A percentile compares a stretch with the other conserved stretches of the same genome.
These are phyloP conservation scores for Jasminum sambac DNA, from an alignment of 257 asterid species.

Conservation along the genomic window DNA sequence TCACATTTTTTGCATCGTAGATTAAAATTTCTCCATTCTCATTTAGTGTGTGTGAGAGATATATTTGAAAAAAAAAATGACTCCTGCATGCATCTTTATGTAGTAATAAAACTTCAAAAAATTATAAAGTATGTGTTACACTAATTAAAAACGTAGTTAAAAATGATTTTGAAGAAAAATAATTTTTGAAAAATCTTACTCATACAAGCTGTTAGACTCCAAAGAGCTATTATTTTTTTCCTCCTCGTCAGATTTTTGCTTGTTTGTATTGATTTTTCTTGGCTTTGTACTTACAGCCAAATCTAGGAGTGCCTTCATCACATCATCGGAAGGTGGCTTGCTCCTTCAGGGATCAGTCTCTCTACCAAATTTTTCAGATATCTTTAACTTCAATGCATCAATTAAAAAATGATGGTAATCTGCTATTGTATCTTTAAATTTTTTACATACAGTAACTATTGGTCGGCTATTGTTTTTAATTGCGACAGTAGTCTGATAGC, in stretches of 20 bases:
- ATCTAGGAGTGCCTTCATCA: slow-evolving; percentile 87
- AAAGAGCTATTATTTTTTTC: slow-evolving; percentile 19
- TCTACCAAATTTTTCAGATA: slow-evolving; percentile 90
- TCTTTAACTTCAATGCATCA: slow-evolving; percentile 83
- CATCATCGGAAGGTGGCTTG: slow-evolving; percentile 97
- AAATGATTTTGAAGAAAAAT: neutral
- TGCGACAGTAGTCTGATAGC: slow-evolving; percentile 18
- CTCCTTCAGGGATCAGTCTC: slow-evolving; percentile 83
- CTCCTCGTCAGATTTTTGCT: slow-evolving; percentile 7
- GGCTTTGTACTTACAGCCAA: slow-evolving; percentile 57
- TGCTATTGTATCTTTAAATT: slow-evolving; percentile 17
- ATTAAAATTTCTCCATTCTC: no score
- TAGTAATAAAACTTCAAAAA: no score
- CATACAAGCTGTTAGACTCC: slow-evolving; percentile 2
- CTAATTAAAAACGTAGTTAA: neutral
- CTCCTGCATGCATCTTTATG: no score
- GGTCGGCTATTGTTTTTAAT: neutral
- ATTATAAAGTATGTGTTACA: no score
- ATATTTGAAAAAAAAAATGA: no score
- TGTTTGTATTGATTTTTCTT: slow-evolving; percentile 25
- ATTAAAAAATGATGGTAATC: slow-evolving; percentile 84
- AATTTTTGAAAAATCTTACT: slow-evolving; percentile 13
- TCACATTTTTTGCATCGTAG: slow-evolving; percentile 20
- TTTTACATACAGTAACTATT: slow-evolving; percentile 16
- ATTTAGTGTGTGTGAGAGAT: no score